Percentiles rank a stretch among this genome's conserved stretches.
These are phyloP conservation scores for Inga oerstediana DNA, from an alignment of 306 rosid species.

Conservation along the genomic window DNA sequence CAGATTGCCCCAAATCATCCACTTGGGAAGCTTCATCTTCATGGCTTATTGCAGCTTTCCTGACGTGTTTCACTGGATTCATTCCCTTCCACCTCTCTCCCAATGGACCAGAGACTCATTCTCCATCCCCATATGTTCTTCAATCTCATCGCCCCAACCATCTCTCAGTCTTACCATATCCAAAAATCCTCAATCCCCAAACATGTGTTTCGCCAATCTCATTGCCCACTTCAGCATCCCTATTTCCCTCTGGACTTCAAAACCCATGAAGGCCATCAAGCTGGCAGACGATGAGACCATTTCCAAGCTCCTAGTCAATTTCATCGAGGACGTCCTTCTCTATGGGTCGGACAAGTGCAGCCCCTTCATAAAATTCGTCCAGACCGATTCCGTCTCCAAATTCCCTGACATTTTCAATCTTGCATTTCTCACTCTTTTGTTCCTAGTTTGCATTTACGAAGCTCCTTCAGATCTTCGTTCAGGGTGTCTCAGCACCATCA, in stretches of 20 bases:
- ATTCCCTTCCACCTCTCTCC: constrained; percentile 68
- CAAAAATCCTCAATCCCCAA: constrained; percentile 46
- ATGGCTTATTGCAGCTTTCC: constrained; percentile 70
- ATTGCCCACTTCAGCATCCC: constrained; percentile 67
- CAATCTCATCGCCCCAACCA: constrained; percentile 49
- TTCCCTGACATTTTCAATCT: constrained; percentile 67
- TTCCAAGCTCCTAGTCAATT: constrained; percentile 59
- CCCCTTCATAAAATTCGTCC: constrained; percentile 51
- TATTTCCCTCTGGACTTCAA: constrained; percentile 80
- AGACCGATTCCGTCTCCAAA: constrained; percentile 45
- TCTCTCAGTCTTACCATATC: constrained; percentile 67
- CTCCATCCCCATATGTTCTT: constrained; percentile 57
- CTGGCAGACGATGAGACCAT: constrained; percentile 48
- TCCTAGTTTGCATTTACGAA: constrained; percentile 90
- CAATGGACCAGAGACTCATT: constrained; percentile 65
- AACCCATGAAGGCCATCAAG: constrained; percentile 42
- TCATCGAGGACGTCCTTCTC: constrained; percentile 63
- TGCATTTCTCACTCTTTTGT: constrained; percentile 65
- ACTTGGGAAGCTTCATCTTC: neutral
- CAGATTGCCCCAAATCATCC: neutral
- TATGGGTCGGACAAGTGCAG: constrained; percentile 62
- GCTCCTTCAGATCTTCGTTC: constrained; percentile 74
- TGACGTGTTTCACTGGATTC: constrained; percentile 77
- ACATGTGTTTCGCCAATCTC: constrained; percentile 46
- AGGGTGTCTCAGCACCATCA: constrained; percentile 56